These are phyloP conservation scores for Ilyonectria mors-panacis DNA, from an alignment of 2,329 filamentous ascomycete species.

Conservation along the genomic window DNA sequence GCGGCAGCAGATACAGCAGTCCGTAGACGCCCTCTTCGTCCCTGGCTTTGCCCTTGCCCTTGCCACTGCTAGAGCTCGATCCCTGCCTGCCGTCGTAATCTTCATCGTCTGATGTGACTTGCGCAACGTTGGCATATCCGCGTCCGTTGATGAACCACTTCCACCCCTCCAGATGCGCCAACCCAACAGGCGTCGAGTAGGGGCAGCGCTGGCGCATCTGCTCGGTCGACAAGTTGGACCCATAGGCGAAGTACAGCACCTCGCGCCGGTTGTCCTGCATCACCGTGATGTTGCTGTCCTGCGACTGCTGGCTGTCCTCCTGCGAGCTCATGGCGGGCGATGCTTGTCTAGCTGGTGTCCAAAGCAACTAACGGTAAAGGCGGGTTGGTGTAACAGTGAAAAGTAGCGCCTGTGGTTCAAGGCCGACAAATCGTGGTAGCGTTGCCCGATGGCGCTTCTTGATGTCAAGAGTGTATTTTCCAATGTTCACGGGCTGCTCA, in stretches of 20 bases:
- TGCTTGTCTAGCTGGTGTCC: background rate
- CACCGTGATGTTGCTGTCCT: slow-evolving; percentile 54
- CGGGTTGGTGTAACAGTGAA: background rate
- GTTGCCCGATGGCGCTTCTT: background rate
- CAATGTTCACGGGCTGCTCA: background rate
- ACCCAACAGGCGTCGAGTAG: slow-evolving; percentile 66
- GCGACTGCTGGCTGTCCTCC: slow-evolving; percentile 53
- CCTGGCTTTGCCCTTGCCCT: slow-evolving; percentile 25
- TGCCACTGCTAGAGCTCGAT: slow-evolving; percentile 2
- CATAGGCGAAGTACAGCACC: slow-evolving; percentile 78
- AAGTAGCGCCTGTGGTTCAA: background rate
- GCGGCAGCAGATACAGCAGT: slow-evolving; percentile 67
- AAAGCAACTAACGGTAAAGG: background rate
- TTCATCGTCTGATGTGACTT: slow-evolving; percentile 34
- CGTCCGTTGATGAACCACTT: slow-evolving; percentile 77
- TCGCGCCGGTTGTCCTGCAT: slow-evolving; percentile 54
- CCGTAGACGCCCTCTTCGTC: slow-evolving; percentile 66
- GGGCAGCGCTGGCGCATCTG: slow-evolving; percentile 78
- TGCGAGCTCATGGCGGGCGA: slow-evolving; percentile 46
- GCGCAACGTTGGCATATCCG: slow-evolving; percentile 78
- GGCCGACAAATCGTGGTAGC: too few species aligned
- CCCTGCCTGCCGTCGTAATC: slow-evolving; percentile 13
- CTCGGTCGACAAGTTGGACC: slow-evolving; percentile 76
- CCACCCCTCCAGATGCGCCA: slow-evolving; percentile 71
- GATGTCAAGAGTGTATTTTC: background rate